These are phyloP conservation scores for Luzula sylvatica DNA, from an alignment of 176 grass and related monocot genomes.

Conservation along the genomic window DNA sequence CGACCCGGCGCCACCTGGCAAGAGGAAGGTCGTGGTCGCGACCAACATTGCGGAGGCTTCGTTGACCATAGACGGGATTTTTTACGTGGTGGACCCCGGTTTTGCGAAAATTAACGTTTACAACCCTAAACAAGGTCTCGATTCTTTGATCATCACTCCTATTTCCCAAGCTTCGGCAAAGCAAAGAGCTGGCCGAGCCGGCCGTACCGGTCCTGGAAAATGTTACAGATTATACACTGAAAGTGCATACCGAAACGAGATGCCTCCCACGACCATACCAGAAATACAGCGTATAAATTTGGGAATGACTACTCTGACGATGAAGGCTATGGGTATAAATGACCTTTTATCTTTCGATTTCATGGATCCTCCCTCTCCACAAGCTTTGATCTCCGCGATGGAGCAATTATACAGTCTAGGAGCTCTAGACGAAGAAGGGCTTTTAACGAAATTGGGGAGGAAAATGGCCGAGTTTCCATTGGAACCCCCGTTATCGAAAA, in stretches of 20 bases:
- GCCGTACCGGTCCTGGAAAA: constrained; percentile 79
- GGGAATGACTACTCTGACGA: constrained; percentile 61
- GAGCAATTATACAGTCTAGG: constrained; percentile 91
- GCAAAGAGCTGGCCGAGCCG: constrained; percentile 90
- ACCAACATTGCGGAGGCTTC: constrained; percentile 92
- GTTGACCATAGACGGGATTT: no score
- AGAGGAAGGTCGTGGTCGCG: constrained; percentile 93
- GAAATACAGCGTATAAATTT: constrained; percentile 96
- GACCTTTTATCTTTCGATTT: constrained; percentile 91
- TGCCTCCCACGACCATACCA: constrained; percentile 77
- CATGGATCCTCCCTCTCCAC: constrained; percentile 89
- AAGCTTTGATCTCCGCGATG: constrained; percentile 87
- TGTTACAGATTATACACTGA: constrained; percentile 94
- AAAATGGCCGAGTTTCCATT: constrained; percentile 98
- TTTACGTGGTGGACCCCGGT: constrained; percentile 87
- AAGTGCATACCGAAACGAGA: constrained; percentile 91
- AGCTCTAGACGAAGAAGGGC: constrained; percentile 79
- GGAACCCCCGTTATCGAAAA: constrained; percentile 82
- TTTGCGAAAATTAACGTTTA: constrained; percentile 92
- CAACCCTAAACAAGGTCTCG: constrained; percentile 83
- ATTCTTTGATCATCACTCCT: constrained; percentile 82
- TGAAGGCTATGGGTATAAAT: constrained; percentile 99
- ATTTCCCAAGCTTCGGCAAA: constrained; percentile 95
- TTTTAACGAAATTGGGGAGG: constrained; percentile 80
- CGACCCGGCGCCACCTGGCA: constrained; percentile 79